phyloP scores from a whole-genome alignment of 352 stramenopile genomes.

The Phytophthora cactorum region DNA sequence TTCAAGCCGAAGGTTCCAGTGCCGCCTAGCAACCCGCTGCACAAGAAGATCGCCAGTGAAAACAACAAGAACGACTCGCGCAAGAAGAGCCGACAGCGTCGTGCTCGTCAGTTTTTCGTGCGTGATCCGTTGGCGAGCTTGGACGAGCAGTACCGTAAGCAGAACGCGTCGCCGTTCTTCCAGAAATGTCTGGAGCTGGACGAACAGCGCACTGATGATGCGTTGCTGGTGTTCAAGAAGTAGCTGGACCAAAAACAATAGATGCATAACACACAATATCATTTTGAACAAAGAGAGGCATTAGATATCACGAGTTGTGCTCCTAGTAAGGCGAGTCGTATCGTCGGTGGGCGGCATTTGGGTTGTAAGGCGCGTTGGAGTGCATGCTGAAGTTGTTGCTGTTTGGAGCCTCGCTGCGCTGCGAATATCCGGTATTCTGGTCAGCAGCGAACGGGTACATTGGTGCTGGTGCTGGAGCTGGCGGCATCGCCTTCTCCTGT shows the following conservation, averaged over 20 bases:
- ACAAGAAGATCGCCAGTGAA: constrained; percentile 72
- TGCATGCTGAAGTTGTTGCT: constrained; percentile 47
- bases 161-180: constrained; percentile 42
- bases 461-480: constrained; percentile 12
- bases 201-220: constrained; percentile 25
- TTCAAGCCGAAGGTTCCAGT: constrained; percentile 73
- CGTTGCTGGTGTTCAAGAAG: constrained; percentile 41
- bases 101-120: constrained; percentile 74
- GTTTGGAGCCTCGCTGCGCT: constrained; percentile 31
- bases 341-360: constrained; percentile 29
- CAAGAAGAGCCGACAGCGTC: constrained; percentile 58
- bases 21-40: constrained; percentile 70
- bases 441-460: constrained; percentile 42
- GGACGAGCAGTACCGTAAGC: constrained; percentile 44
- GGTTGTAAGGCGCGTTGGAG: constrained; percentile 37
- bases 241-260: constrained; percentile 32
- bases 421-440: constrained; percentile 23
- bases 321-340: constrained; percentile 52
- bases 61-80: constrained; percentile 56
- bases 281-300: constrained; percentile 24
- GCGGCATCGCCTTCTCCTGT: constrained; percentile 23
- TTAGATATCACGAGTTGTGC: constrained; percentile 24
- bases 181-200: constrained; percentile 44
- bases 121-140: constrained; percentile 55
- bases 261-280: constrained; percentile 27